These are phyloP conservation scores for Boletus subparvulus DNA, from an alignment of 768 basidiomycete species.

Conservation along the genomic window DNA sequence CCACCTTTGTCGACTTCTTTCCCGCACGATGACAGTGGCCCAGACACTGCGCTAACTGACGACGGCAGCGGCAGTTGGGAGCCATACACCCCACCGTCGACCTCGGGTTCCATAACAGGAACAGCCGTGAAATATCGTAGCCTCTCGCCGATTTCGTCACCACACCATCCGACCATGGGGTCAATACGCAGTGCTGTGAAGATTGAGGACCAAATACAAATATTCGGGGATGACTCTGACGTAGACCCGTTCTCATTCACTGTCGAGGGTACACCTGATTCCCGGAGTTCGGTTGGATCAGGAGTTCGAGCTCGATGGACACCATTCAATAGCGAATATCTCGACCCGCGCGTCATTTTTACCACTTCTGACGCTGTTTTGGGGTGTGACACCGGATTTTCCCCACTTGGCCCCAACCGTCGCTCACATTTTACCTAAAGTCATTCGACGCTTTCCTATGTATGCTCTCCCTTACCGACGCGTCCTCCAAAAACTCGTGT, in stretches of 20 bases:
- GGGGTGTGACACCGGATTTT: slow-evolving; percentile 39
- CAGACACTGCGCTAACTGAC: slow-evolving; percentile 50
- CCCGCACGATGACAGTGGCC: slow-evolving; percentile 50
- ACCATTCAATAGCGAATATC: slow-evolving; percentile 33
- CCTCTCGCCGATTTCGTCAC: slow-evolving; percentile 31
- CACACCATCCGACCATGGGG: slow-evolving; percentile 20
- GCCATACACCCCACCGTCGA: slow-evolving; percentile 62
- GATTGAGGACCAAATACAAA: slow-evolving; percentile 38
- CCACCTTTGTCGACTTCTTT: slow-evolving; percentile 43
- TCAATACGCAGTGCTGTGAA: slow-evolving; percentile 41
- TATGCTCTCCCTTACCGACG: not conserved
- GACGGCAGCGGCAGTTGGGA: slow-evolving; percentile 57
- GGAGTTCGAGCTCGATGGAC: slow-evolving; percentile 22
- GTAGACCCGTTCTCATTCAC: slow-evolving; percentile 54
- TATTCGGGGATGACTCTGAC: slow-evolving; percentile 49
- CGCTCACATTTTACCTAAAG: slow-evolving; percentile 33
- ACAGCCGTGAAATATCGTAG: slow-evolving; percentile 45
- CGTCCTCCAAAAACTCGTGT: not conserved
- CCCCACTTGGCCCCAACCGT: slow-evolving; percentile 47
- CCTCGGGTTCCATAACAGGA: slow-evolving; percentile 48
- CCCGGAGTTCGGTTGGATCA: slow-evolving; percentile 16
- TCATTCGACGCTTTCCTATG: not conserved
- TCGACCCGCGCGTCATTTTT: slow-evolving; percentile 33
- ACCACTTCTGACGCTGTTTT: slow-evolving; percentile 31
- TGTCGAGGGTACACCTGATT: slow-evolving; percentile 17